Evolutionary conservation across 352 stramenopile genomes (phyloP).

Genomic region (Globisporangium nunn): DNA sequence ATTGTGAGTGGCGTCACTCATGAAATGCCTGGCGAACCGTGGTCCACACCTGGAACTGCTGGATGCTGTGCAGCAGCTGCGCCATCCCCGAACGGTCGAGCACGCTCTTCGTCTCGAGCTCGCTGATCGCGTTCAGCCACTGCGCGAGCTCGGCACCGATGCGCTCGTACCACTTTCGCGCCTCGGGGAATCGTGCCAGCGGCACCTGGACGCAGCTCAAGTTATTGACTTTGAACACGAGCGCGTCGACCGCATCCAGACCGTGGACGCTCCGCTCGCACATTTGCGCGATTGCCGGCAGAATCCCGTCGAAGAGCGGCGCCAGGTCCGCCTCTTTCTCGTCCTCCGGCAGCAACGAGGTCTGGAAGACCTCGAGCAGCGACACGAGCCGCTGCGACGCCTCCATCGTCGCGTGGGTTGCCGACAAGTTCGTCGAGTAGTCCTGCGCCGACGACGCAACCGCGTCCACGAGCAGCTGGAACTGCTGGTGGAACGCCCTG

Average conservation of each 20-base stretch:
- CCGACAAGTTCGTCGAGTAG: conserved; percentile 50
- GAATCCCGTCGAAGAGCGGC: conserved; percentile 39
- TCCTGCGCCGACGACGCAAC: conserved; percentile 43
- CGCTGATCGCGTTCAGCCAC: conserved; percentile 35
- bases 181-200: conserved; percentile 37
- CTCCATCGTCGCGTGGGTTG: conserved; percentile 50
- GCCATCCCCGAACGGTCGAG: conserved; percentile 38
- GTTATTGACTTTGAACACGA: conserved; percentile 72
- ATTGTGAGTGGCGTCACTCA: background rate
- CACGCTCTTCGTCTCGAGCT: conserved; percentile 34
- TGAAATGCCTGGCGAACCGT: background rate
- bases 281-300: conserved; percentile 44
- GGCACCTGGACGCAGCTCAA: conserved; percentile 52
- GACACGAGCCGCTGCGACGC: conserved; percentile 44
- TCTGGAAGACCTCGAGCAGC: conserved; percentile 55
- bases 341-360: conserved; percentile 40
- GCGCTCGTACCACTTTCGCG: conserved; percentile 23
- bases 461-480: conserved; percentile 36
- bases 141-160: conserved; percentile 27
- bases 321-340: conserved; percentile 46
- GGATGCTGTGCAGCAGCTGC: conserved; percentile 30
- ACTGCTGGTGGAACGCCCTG: conserved; percentile 44
- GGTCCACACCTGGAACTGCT: conserved; percentile 22
- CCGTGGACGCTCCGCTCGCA: conserved; percentile 33
- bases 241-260: conserved; percentile 35